These are phyloP conservation scores for Rhododendron williamsianum DNA, from an alignment of 148 eudicot species.

Conservation along the genomic window DNA sequence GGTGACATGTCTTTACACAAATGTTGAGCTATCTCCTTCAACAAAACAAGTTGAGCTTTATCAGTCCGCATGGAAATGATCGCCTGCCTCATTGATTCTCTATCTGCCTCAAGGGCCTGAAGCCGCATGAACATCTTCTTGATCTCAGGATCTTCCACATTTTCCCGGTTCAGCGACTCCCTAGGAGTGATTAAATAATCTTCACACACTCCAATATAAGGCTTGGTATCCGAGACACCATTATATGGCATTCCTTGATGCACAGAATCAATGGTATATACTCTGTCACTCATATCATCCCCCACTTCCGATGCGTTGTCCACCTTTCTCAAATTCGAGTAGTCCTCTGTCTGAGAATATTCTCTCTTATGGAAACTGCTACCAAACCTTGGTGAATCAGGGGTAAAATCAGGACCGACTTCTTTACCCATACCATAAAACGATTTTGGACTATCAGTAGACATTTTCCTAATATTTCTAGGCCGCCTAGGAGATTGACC, in stretches of 20 bases:
- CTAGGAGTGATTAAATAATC: conserved; percentile 49
- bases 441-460: conserved; percentile 50
- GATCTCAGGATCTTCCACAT: conserved; percentile 62
- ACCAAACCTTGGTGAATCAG: conserved; percentile 56
- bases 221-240: conserved; percentile 41
- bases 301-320: conserved; percentile 57
- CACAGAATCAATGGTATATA: conserved; percentile 85
- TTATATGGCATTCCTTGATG: conserved; percentile 43
- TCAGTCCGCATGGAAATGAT: conserved; percentile 83
- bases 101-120: conserved; percentile 96
- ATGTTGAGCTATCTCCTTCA: conserved; percentile 94
- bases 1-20: conserved; percentile 80
- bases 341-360: conserved; percentile 33
- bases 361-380: conserved; percentile 46
- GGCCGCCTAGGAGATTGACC: conserved; percentile 58
- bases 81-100: conserved; percentile 91
- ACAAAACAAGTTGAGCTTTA: conserved; percentile 83
- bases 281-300: conserved; percentile 76
- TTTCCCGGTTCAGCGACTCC: conserved; percentile 39
- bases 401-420: conserved; percentile 31
- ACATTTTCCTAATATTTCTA: conserved; percentile 42
- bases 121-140: conserved; percentile 73
- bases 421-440: conserved; percentile 36
- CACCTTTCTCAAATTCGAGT: conserved; percentile 36
- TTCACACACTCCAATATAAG: conserved; percentile 38